These are phyloP conservation scores for Nephelium lappaceum DNA, from an alignment of 345 rosid genomes.

Conservation along the genomic window DNA sequence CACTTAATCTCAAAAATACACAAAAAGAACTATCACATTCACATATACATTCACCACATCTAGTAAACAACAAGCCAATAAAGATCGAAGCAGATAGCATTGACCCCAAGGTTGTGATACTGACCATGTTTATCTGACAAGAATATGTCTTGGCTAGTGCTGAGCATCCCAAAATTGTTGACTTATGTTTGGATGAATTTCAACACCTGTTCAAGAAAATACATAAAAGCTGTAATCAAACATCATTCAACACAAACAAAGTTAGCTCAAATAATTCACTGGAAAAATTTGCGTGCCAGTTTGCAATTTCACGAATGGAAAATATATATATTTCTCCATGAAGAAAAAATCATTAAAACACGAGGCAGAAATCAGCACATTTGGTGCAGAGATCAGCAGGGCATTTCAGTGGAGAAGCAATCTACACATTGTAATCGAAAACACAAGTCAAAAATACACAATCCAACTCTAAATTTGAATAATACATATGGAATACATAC, in stretches of 20 bases:
- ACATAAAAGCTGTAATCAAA: too few species aligned
- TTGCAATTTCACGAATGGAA: too few species aligned
- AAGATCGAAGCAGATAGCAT: not conserved
- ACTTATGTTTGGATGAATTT: too few species aligned
- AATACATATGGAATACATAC: not conserved
- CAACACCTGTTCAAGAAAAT: too few species aligned
- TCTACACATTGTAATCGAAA: slow-evolving; percentile 40
- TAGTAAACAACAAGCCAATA: slow-evolving; percentile 1
- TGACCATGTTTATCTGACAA: slow-evolving; percentile 88
- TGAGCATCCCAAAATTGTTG: slow-evolving; percentile 81
- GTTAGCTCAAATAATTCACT: too few species aligned
- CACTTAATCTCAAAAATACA: not conserved
- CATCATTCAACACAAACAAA: too few species aligned
- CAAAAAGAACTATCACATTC: not conserved
- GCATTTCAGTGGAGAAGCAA: slow-evolving; percentile 63
- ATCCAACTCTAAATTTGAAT: not conserved
- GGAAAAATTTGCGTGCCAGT: too few species aligned
- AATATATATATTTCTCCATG: too few species aligned
- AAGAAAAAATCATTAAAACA: too few species aligned
- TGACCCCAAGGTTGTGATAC: slow-evolving; percentile 18
- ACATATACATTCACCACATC: not conserved
- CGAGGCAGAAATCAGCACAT: slow-evolving; percentile 38
- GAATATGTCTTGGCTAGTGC: slow-evolving; percentile 92
- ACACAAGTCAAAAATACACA: too few species aligned
- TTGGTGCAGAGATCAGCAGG: slow-evolving; percentile 63